Conservation (phyloP, 192 early-diverging fungal genomes). For the Mortierella claussenii region DNA sequence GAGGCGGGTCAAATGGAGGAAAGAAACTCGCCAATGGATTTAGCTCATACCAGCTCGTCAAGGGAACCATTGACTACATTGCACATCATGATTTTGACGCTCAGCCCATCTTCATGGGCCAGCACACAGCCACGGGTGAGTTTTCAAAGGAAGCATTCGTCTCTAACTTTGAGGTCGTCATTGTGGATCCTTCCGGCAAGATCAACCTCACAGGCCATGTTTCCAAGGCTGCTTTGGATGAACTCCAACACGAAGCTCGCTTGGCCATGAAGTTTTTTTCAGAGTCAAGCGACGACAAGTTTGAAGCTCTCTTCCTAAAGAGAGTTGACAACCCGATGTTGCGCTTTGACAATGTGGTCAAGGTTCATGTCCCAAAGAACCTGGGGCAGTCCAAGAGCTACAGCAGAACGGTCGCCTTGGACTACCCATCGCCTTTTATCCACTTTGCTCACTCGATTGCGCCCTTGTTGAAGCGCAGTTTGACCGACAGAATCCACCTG, state of each 20-base stretch:
- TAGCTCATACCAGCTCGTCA: constrained; percentile 88
- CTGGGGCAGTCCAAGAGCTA: constrained; percentile 35
- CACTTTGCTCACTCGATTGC: constrained; percentile 59
- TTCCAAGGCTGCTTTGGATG: constrained; percentile 69
- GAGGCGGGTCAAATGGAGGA: constrained; percentile 61
- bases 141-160: constrained; percentile 72
- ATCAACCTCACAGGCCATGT: constrained; percentile 85
- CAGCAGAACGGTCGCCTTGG: constrained; percentile 32
- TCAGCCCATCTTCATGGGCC: constrained; percentile 77
- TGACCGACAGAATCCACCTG: constrained; percentile 62
- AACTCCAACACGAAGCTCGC: constrained; percentile 79
- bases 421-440: constrained; percentile 58
- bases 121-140: constrained; percentile 63
- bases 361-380: constrained; percentile 53
- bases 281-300: constrained; percentile 73
- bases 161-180: constrained; percentile 76
- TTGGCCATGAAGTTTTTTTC: constrained; percentile 72
- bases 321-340: constrained; percentile 71
- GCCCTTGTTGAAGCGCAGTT: constrained; percentile 55
- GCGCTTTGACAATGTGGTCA: constrained; percentile 77
- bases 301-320: constrained; percentile 82
- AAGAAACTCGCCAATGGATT: constrained; percentile 76
- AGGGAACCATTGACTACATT: constrained; percentile 86
- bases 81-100: constrained; percentile 74
- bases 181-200: constrained; percentile 87